phyloP scores from a whole-genome alignment of 345 rosid genomes.

The Schrenkiella parvula region DNA sequence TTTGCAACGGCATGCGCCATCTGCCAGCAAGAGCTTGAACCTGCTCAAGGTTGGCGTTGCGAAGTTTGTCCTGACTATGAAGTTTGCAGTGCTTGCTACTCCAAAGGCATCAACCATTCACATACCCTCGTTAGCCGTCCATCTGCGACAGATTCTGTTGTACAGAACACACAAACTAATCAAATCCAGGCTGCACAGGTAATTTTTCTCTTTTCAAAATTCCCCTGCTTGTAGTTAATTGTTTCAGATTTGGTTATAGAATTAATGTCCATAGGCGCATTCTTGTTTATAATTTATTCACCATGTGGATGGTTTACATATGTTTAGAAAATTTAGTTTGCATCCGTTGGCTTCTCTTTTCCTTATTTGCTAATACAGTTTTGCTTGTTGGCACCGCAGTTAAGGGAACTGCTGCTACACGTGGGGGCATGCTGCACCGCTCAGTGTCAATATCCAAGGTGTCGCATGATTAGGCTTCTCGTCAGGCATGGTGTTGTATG shows the following conservation, averaged over 20 bases:
- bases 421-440: slow-evolving; percentile 66
- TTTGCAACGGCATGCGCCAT: slow-evolving; percentile 77
- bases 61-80: slow-evolving; percentile 95
- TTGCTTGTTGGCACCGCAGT: slow-evolving; percentile 51
- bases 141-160: slow-evolving; percentile 79
- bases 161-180: slow-evolving; percentile 88
- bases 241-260: background rate
- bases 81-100: slow-evolving; percentile 80
- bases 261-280: background rate
- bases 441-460: slow-evolving; percentile 87
- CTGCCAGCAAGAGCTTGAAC: slow-evolving; percentile 89
- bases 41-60: slow-evolving; percentile 98
- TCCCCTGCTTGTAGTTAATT: background rate
- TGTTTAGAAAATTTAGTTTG: background rate
- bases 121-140: slow-evolving; percentile 82
- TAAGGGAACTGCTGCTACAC: slow-evolving; percentile 83
- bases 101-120: slow-evolving; percentile 88
- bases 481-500: slow-evolving; percentile 81
- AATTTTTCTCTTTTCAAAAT: slow-evolving; percentile 5
- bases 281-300: background rate
- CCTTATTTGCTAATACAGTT: background rate
- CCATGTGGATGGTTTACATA: background rate
- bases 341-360: slow-evolving; percentile 14
- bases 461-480: slow-evolving; percentile 76
- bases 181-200: slow-evolving; percentile 75